Evolutionary conservation across 306 rosid genomes (phyloP), one percentile per base, ranked within the genome.

Genomic region (Begonia masoniana): DNA sequence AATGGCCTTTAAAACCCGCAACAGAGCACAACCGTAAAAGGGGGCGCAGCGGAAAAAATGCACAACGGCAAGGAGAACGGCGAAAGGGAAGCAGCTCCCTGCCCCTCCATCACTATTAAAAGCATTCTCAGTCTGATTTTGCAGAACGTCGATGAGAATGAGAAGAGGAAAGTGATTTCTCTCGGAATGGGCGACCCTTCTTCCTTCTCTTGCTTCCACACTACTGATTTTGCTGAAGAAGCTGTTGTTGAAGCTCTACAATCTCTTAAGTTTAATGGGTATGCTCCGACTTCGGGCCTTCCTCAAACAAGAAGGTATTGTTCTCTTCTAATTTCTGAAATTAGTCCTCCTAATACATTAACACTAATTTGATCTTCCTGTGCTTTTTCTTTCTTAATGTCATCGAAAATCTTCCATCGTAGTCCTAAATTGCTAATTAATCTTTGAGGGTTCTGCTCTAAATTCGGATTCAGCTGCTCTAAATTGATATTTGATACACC

Each of bases 181-280:
- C 67, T 91, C 3, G 96, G 94, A 3, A 81, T 91, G 73, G 96
- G 96, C 8, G 99, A 91, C 74, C 99, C 99, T 7, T 73, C 99
- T 47, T 76, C 80, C 8, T 68, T 74, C 39, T 64, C 86, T 0
- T 78, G 85, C 59, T 91, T 85, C 59, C 79, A 60, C 53, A 70
- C 85, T 0, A 42, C 94, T 13, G 66, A 36, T 2, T 76, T 64
- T 23, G 83, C 76, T 17, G 74, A 79, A 65, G 61, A 81, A 54
- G 85, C 99, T 42, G 86, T 81, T 10, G 43, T 72, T 60, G 80
- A 83, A 23, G 41, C 81, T 0, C 62, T 91, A 54, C 78, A 63
- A 13, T 83, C 94, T 13, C 72, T 56, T 19, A 83, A 74, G 36
- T 91, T 85, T 69, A 74, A 83, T 66, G 96, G 96, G 42, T 91